Evolutionary conservation across 192 early-diverging fungal genomes (phyloP).

Genomic region (Entomortierella chlamydospora): DNA sequence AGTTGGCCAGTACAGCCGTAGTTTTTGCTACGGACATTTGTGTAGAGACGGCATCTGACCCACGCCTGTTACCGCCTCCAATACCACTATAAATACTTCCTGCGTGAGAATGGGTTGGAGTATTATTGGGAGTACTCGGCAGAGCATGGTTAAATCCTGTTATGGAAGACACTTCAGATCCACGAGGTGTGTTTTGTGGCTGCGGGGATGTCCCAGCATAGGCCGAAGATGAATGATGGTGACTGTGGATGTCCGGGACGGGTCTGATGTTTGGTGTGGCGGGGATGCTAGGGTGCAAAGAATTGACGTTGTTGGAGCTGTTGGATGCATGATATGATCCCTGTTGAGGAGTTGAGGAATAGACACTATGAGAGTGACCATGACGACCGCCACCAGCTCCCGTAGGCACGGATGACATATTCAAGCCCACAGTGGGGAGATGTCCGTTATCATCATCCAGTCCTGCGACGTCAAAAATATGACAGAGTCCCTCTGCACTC

Average conservation of each 20-base stretch:
- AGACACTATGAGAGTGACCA: slow-evolving; percentile 21
- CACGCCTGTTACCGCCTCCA: slow-evolving; percentile 15
- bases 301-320: neutral
- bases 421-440: neutral
- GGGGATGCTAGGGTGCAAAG: slow-evolving; percentile 17
- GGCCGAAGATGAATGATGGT: slow-evolving; percentile 5
- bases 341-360: slow-evolving; percentile 27
- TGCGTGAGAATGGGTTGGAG: slow-evolving; percentile 31
- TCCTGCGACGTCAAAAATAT: slow-evolving; percentile 66
- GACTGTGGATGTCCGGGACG: slow-evolving; percentile 38
- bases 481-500: slow-evolving; percentile 66
- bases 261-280: slow-evolving; percentile 43
- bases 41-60: slow-evolving; percentile 20
- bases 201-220: slow-evolving; percentile 32
- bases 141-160: slow-evolving; percentile 9
- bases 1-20: slow-evolving; percentile 16
- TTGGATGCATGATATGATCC: slow-evolving; percentile 20
- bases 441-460: slow-evolving; percentile 23
- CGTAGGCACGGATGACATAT: neutral
- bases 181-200: slow-evolving; percentile 40
- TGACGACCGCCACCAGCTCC: neutral
- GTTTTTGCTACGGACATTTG: slow-evolving; percentile 13
- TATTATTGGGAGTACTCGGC: slow-evolving; percentile 2
- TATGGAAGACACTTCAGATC: slow-evolving; percentile 27
- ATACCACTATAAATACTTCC: slow-evolving; percentile 12